Percentiles rank a stretch among this genome's conserved stretches.
Evolutionary conservation across 352 stramenopile species (phyloP).

Genomic region (Pythium folliculosum): DNA sequence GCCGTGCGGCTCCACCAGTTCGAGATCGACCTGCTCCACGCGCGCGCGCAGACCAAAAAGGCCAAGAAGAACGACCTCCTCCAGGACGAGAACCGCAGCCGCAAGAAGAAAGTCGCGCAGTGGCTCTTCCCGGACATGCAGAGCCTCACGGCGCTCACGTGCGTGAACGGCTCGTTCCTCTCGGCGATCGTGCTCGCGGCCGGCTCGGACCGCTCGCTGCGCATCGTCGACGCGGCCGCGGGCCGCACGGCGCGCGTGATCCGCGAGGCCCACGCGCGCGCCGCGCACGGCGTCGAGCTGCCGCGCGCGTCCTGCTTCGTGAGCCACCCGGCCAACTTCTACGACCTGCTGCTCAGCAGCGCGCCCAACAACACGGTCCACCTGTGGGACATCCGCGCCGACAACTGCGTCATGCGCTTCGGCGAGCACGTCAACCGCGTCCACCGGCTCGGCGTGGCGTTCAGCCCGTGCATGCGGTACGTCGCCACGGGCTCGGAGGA

Average conservation of each 20-base stretch:
- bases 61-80: constrained; percentile 43
- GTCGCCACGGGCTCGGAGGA: constrained; percentile 88
- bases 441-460: constrained; percentile 66
- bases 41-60: constrained; percentile 42
- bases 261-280: constrained; percentile 56
- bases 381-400: constrained; percentile 86
- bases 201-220: constrained; percentile 76
- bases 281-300: constrained; percentile 66
- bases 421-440: constrained; percentile 84
- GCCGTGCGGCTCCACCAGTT: constrained; percentile 71
- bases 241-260: constrained; percentile 60
- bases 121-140: constrained; percentile 72
- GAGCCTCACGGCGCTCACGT: constrained; percentile 62
- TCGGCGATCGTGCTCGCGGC: constrained; percentile 75
- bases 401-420: constrained; percentile 87
- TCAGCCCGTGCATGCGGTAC: constrained; percentile 91
- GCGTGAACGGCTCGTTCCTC: constrained; percentile 80
- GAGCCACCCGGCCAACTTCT: constrained; percentile 76
- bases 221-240: constrained; percentile 70
- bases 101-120: constrained; percentile 66
- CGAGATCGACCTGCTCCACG: constrained; percentile 63
- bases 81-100: constrained; percentile 56
- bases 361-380: constrained; percentile 69
- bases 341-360: constrained; percentile 82
- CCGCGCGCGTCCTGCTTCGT: constrained; percentile 66